These are phyloP conservation scores for Aspergillus campestris DNA, from an alignment of 495 filamentous ascomycete species.

Conservation along the genomic window DNA sequence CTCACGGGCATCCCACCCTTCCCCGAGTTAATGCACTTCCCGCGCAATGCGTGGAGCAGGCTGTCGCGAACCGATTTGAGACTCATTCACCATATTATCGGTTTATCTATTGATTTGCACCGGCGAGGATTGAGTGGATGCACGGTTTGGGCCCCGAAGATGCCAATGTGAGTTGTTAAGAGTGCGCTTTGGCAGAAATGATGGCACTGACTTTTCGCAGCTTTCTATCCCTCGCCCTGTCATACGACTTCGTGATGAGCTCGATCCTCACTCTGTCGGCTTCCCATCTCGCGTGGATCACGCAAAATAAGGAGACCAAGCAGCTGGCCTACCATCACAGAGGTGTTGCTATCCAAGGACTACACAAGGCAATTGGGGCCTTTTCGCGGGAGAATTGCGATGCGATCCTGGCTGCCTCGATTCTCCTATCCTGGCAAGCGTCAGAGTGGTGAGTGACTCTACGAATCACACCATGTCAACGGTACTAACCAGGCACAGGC, in stretches of 20 bases:
- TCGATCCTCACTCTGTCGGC: constrained; percentile 84
- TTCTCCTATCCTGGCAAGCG: constrained; percentile 92
- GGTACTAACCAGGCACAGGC: constrained; percentile 48
- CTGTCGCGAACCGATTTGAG: constrained; percentile 71
- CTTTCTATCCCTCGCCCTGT: constrained; percentile 74
- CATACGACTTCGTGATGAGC: constrained; percentile 85
- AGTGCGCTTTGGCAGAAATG: not conserved
- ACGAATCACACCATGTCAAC: constrained; percentile 21
- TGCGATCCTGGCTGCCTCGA: constrained; percentile 84
- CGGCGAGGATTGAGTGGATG: constrained; percentile 67
- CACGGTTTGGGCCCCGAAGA: constrained; percentile 84
- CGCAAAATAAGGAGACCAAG: constrained; percentile 69
- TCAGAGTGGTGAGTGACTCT: constrained; percentile 75
- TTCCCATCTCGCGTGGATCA: constrained; percentile 81
- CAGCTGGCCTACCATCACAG: constrained; percentile 83
- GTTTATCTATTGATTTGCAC: constrained; percentile 74
- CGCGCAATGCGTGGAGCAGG: constrained; percentile 46
- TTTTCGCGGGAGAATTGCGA: constrained; percentile 87
- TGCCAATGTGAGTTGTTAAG: constrained; percentile 66
- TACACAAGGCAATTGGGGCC: constrained; percentile 75
- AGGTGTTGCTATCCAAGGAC: constrained; percentile 72
- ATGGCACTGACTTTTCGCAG: constrained; percentile 33
- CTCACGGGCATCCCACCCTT: constrained; percentile 81
- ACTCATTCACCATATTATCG: constrained; percentile 84
- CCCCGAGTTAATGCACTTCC: constrained; percentile 64